phyloP scores from a whole-genome alignment of 192 early-diverging fungal genomes.

The Glomus cerebriforme region DNA sequence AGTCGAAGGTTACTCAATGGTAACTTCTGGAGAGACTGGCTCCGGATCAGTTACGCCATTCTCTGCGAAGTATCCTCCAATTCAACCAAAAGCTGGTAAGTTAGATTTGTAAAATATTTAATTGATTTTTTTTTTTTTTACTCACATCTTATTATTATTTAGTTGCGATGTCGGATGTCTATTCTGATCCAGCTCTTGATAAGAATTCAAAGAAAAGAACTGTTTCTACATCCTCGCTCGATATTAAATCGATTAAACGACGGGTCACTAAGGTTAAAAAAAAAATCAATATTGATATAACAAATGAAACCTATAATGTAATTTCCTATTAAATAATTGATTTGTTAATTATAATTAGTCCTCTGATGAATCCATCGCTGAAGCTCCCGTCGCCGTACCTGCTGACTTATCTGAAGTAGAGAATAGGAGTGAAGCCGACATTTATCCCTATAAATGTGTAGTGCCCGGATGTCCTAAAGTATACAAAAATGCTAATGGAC shows the following conservation, averaged over 20 bases:
- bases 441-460: constrained; percentile 87
- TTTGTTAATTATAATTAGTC: neutral
- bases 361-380: neutral
- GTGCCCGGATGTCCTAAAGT: constrained; percentile 88
- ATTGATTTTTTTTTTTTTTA: neutral
- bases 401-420: neutral
- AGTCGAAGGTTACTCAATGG: neutral
- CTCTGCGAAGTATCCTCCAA: neutral
- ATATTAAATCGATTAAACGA: neutral
- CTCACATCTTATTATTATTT: neutral
- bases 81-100: constrained; percentile 7
- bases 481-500: constrained; percentile 98
- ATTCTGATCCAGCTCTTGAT: neutral
- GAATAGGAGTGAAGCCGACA: neutral
- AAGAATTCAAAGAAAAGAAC: neutral
- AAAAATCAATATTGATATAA: neutral
- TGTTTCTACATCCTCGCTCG: neutral
- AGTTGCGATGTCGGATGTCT: constrained; percentile 15
- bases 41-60: neutral
- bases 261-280: neutral
- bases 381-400: neutral
- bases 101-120: neutral
- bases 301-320: neutral
- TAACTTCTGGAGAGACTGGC: neutral
- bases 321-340: neutral